These are phyloP conservation scores for Coniochaeta prunicola DNA, from an alignment of 2,329 filamentous ascomycete species.

Conservation along the genomic window DNA sequence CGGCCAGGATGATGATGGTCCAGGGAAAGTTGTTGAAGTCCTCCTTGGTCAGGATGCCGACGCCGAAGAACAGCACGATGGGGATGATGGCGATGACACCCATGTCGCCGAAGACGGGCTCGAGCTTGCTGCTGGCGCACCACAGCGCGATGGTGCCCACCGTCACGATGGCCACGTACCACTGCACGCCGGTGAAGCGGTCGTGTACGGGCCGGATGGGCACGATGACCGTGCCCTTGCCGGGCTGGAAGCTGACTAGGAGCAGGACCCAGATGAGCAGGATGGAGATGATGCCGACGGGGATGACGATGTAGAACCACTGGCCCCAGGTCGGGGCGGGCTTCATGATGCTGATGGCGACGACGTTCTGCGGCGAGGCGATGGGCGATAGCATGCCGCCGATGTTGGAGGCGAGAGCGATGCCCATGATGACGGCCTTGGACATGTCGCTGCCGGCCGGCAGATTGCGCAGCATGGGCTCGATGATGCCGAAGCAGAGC, in stretches of 20 bases:
- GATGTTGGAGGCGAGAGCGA: constrained; percentile 90
- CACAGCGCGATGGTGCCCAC: constrained; percentile 80
- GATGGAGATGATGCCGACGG: constrained; percentile 85
- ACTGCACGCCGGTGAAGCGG: constrained; percentile 80
- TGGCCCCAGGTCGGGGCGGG: constrained; percentile 86
- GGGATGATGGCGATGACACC: constrained; percentile 96
- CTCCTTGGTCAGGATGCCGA: constrained; percentile 93
- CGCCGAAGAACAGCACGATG: constrained; percentile 92
- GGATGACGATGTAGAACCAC: constrained; percentile 95
- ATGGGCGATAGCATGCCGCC: constrained; percentile 96
- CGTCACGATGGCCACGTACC: constrained; percentile 83
- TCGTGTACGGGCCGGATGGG: constrained; percentile 88
- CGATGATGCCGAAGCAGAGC: constrained; percentile 94
- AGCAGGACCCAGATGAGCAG: constrained; percentile 84
- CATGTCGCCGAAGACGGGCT: constrained; percentile 91
- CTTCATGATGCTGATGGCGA: constrained; percentile 91
- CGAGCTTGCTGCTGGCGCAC: constrained; percentile 87
- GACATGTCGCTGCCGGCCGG: constrained; percentile 87
- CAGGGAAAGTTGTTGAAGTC: constrained; percentile 99
- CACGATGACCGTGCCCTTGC: constrained; percentile 79
- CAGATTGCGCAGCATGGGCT: constrained; percentile 92
- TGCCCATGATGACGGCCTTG: constrained; percentile 90
- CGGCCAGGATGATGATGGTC: constrained; percentile 98
- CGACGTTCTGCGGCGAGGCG: constrained; percentile 94
- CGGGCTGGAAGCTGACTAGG: constrained; percentile 76